A percentile compares a stretch with the other conserved stretches of the same genome.
phyloP scores from a whole-genome alignment of 352 stramenopile species.

The Phytophthora colocasiae region DNA sequence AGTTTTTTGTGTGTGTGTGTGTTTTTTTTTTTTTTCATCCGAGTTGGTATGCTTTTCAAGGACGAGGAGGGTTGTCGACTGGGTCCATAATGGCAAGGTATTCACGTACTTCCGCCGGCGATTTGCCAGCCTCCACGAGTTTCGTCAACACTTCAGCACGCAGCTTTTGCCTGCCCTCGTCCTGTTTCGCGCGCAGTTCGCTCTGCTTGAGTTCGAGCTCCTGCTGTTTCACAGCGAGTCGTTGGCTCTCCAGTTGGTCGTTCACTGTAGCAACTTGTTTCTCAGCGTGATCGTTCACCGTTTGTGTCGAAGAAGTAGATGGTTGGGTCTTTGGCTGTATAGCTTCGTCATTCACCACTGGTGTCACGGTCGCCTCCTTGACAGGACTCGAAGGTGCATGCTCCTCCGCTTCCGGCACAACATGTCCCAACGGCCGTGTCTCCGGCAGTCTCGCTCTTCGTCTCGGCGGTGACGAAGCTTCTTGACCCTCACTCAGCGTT shows the following conservation, averaged over 20 bases:
- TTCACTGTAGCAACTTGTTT: neutral
- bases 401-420: constrained; percentile 3
- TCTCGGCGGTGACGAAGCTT: too few species aligned
- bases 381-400: constrained; percentile 8
- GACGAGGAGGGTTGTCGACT: constrained; percentile 10
- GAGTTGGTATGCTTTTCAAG: constrained; percentile 1
- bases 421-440: too few species aligned
- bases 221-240: constrained; percentile 43
- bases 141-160: constrained; percentile 37
- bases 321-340: constrained; percentile 48
- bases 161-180: constrained; percentile 40
- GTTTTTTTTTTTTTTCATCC: too few species aligned
- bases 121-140: constrained; percentile 40
- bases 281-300: neutral
- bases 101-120: constrained; percentile 37
- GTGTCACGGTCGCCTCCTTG: constrained; percentile 6
- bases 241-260: constrained; percentile 46
- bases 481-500: too few species aligned
- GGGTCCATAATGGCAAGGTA: constrained; percentile 43
- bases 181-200: constrained; percentile 44
- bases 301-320: constrained; percentile 8
- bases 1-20: neutral
- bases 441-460: too few species aligned
- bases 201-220: too few species aligned
- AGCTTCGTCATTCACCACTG: constrained; percentile 6